Evolutionary conservation across 192 early-diverging fungal genomes (phyloP), one percentile per base, ranked within the genome.

Genomic region (Radiomyces spectabilis): DNA sequence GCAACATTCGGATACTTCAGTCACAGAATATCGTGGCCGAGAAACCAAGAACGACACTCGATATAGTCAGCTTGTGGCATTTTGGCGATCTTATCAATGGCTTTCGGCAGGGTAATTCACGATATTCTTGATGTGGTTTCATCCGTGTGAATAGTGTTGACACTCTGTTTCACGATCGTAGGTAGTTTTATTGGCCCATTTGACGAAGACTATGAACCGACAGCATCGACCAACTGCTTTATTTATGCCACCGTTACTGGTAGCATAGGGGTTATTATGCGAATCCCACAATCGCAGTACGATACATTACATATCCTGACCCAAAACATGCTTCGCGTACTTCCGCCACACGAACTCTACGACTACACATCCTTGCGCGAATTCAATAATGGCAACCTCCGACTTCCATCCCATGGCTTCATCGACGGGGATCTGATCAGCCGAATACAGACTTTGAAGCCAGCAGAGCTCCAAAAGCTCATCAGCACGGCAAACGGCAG

Each of bases 401-500:
- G 44, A 0, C 44, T 55, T 5, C 57, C 71, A 10, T 51, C 76
- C 7, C 70, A 69, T 27, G 80, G 80, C 0, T 86, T 88, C 52
- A 63, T 98, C 35, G 94, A 98, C 63, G 95, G 95, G 3, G 94
- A 95, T 63, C 55, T 98, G 41, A 78, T 98, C n/a, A 91, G 95
- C 65, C 56, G 66, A 38, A 95, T 89, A 45, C 52, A 93, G 25
- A 5, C 24, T 8, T 27, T 47, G 45, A 22, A 9, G 24, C 12
- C 12, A 6, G 29, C 3, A 4, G 12, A 47, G n/a, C n/a, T n/a
- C n/a, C n/a, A n/a, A n/a, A n/a, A n/a, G n/a, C n/a, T n/a, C n/a
- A n/a, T n/a, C n/a, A n/a, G n/a, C n/a, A 30, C 45, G 29, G 22
- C 24, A 24, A 47, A 4, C 4, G 22, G 45, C 29, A 15, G 45